phyloP scores from a whole-genome alignment of 306 rosid species.

The Glycine soja region DNA sequence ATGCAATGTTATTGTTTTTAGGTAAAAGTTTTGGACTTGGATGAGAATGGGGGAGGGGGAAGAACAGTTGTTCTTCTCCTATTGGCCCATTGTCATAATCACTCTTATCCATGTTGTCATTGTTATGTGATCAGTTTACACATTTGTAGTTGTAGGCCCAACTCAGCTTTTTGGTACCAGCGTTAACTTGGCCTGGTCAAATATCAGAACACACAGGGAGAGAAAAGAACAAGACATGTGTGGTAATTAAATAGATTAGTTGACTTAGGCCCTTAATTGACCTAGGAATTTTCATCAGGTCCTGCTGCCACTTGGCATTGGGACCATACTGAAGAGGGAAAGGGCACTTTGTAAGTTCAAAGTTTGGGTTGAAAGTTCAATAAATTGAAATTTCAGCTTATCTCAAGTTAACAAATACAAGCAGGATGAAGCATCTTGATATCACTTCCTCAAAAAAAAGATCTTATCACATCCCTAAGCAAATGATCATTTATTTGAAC shows the following conservation, averaged over 20 bases:
- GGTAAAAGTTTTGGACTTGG: neutral
- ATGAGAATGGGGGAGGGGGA: neutral
- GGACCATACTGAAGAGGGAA: neutral
- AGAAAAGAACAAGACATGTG: slow-evolving; percentile 18
- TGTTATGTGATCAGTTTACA: neutral
- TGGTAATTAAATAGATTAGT: slow-evolving; percentile 12
- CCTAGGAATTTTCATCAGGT: neutral
- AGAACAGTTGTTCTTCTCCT: neutral
- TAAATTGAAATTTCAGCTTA: neutral
- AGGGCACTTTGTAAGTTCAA: neutral
- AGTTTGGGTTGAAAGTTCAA: neutral
- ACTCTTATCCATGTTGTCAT: neutral
- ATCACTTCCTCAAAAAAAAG: neutral
- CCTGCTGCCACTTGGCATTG: neutral
- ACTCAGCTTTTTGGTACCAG: neutral
- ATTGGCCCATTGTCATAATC: slow-evolving; percentile 12
- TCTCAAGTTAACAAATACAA: neutral
- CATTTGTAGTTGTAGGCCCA: slow-evolving; percentile 18
- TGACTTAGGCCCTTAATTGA: slow-evolving; percentile 22
- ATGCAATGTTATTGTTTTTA: neutral
- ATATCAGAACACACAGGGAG: neutral
- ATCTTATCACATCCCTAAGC: neutral
- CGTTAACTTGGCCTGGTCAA: slow-evolving; percentile 6
- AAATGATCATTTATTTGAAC: neutral
- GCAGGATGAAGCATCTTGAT: neutral